Percentiles rank a stretch among this genome's conserved stretches.
Conservation (phyloP, 768 basidiomycete species). For the Cantharellus anzutake region DNA sequence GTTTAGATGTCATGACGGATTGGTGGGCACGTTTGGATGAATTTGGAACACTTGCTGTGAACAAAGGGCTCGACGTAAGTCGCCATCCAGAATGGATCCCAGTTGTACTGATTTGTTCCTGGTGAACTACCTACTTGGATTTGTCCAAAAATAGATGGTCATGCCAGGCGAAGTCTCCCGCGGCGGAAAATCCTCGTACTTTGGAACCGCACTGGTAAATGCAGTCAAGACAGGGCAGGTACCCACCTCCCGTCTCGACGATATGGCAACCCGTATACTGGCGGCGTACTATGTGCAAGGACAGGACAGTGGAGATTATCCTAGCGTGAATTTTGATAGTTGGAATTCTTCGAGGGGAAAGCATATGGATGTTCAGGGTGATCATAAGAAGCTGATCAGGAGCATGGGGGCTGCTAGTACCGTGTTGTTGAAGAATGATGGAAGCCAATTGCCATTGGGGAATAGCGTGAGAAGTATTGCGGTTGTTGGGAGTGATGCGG, state of each 20-base stretch:
- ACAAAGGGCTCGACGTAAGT: conserved; percentile 16
- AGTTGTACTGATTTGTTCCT: conserved; percentile 17
- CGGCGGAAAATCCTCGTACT: conserved; percentile 3
- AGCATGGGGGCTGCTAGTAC: conserved; percentile 42
- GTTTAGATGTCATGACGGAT: conserved; percentile 18
- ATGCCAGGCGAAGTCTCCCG: conserved; percentile 22
- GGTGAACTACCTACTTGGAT: conserved; percentile 22
- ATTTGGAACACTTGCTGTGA: conserved; percentile 17
- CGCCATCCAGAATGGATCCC: neutral
- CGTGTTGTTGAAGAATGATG: conserved; percentile 43
- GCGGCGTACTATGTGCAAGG: conserved; percentile 46
- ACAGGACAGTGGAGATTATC: conserved; percentile 45
- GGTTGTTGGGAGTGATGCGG: conserved; percentile 37
- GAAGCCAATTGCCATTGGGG: conserved; percentile 27
- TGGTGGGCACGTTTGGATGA: conserved; percentile 29
- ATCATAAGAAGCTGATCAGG: conserved; percentile 28
- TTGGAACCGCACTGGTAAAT: conserved; percentile 34
- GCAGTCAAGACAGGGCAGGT: conserved; percentile 59
- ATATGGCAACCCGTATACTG: conserved; percentile 54
- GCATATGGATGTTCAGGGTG: conserved; percentile 23
- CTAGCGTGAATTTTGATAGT: conserved; percentile 44
- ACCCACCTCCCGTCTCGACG: conserved; percentile 21
- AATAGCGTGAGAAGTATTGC: conserved; percentile 27
- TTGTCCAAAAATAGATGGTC: conserved; percentile 12
- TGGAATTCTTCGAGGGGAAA: conserved; percentile 5